A percentile compares a stretch with the other conserved stretches of the same genome.
These are phyloP conservation scores for Hypsizygus ulmarius DNA, from an alignment of 1,284 basidiomycete genomes.

Conservation along the genomic window DNA sequence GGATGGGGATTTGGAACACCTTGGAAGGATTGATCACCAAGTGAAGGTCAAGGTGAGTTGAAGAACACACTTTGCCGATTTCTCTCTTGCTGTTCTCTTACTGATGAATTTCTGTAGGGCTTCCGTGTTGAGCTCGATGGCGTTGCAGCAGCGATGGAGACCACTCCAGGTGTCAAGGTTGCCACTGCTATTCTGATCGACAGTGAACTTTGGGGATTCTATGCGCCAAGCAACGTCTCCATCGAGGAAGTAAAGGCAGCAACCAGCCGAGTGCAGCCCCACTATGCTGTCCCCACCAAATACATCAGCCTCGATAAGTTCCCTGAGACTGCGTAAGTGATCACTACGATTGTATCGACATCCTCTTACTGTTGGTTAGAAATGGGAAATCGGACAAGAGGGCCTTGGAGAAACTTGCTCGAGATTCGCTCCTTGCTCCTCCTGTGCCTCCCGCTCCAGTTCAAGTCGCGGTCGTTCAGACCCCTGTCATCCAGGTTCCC, in stretches of 20 bases:
- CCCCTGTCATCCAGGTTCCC: not conserved
- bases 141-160: slow-evolving; percentile 13
- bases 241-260: slow-evolving; percentile 10
- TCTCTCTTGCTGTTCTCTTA: too few species aligned
- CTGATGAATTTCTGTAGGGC: not conserved
- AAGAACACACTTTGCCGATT: too few species aligned
- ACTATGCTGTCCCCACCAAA: slow-evolving; percentile 10
- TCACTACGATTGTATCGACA: not conserved
- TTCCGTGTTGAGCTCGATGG: slow-evolving; percentile 14
- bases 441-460: not conserved
- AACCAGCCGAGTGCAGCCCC: slow-evolving; percentile 11
- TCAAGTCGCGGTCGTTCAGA: not conserved
- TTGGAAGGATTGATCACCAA: slow-evolving; percentile 12
- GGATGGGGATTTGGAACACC: not conserved
- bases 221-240: not conserved
- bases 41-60: slow-evolving; percentile 10
- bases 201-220: slow-evolving; percentile 14
- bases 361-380: slow-evolving; percentile 21
- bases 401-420: slow-evolving; percentile 42
- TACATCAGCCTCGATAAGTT: slow-evolving; percentile 11
- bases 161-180: slow-evolving; percentile 11
- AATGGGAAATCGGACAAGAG: slow-evolving; percentile 54
- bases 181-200: slow-evolving; percentile 12
- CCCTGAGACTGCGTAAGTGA: slow-evolving; percentile 51
- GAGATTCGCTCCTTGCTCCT: slow-evolving; percentile 21